phyloP scores from a whole-genome alignment of 768 basidiomycete species.

The Collybia sp. region DNA sequence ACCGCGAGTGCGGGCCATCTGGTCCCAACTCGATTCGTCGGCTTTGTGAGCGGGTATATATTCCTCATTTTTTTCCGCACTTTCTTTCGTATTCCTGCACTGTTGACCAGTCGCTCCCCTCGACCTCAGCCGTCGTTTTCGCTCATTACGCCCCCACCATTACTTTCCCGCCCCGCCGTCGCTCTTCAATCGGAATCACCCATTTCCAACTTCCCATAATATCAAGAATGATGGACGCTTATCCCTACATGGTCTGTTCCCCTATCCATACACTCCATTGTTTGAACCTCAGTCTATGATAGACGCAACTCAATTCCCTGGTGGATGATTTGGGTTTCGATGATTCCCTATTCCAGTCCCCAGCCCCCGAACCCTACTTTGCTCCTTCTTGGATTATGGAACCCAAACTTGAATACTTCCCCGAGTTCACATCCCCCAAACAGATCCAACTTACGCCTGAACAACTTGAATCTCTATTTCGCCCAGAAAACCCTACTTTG shows the following conservation, averaged over 20 bases:
- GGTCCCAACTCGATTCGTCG: background rate
- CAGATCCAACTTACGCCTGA: constrained; percentile 1
- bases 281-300: background rate
- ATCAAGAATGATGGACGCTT: background rate
- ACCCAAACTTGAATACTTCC: constrained; percentile 1
- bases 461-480: constrained; percentile 3
- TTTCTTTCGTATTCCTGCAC: background rate
- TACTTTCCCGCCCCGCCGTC: constrained; percentile 7
- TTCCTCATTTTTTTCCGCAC: background rate
- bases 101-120: constrained; percentile 16
- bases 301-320: background rate
- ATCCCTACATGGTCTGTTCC: background rate
- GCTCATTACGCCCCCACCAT: constrained; percentile 5
- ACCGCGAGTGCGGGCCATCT: background rate
- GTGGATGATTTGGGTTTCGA: constrained; percentile 6
- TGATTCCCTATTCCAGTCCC: constrained; percentile 5
- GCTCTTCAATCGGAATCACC: constrained; percentile 1
- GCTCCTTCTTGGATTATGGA: constrained; percentile 5
- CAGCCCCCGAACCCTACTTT: constrained; percentile 13
- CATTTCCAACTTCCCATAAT: background rate
- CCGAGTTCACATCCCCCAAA: background rate
- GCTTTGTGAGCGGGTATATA: background rate
- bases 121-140: constrained; percentile 3
- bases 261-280: background rate
- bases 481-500: constrained; percentile 7